Evolutionary conservation across 78 protist genomes (phyloP), one percentile per base, ranked within the genome.

Genomic region (Carpediemonas membranifera): DNA sequence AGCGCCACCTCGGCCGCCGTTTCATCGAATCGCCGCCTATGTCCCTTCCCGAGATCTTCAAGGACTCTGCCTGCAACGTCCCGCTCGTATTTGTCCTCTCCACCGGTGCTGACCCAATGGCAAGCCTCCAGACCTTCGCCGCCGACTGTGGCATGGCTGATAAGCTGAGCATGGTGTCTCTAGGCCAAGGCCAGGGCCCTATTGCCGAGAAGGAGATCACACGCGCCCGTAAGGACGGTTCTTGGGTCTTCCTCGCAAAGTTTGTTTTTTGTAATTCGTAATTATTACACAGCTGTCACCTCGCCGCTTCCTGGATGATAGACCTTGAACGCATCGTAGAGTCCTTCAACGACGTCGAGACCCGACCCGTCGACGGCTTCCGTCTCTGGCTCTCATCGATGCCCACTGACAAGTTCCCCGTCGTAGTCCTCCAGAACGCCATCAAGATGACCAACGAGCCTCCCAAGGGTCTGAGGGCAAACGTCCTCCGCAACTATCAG

Each of bases 261-360:
- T n/a, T n/a, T n/a, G n/a, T n/a, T n/a, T n/a, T 44, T 44, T 44
- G 52, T 77, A 76, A 76, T 78, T 85, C 16, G n/a, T 78, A 34
- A 65, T 86, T n/a, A n/a, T n/a, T n/a, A 3, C 82, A 76, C 59
- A 88, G 84, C 67, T 88, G 93, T 68, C 93, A 88, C 33, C 73
- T 88, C 15, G 86, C 82, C 30, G 65, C 76, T 25, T 80, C 89
- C 18, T 88, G 87, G 89, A 83, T 88, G 93, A 41, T 78, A 1
- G 35, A 51, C n/a, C 78, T 88, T 14, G 84, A 81, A 68, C 55
- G 74, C 24, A 18, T 79, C 15, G 55, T 65, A 7, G 79, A 73
- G 59, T 55, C 18, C 18, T 54, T 53, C 3, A 3, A 3, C 18
- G 19, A 2, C 33, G n/a, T 2, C n/a, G 35, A 41, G 13, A 35